These are phyloP conservation scores for Clonostachys chloroleuca DNA, from an alignment of 2,329 filamentous ascomycete species.

Conservation along the genomic window DNA sequence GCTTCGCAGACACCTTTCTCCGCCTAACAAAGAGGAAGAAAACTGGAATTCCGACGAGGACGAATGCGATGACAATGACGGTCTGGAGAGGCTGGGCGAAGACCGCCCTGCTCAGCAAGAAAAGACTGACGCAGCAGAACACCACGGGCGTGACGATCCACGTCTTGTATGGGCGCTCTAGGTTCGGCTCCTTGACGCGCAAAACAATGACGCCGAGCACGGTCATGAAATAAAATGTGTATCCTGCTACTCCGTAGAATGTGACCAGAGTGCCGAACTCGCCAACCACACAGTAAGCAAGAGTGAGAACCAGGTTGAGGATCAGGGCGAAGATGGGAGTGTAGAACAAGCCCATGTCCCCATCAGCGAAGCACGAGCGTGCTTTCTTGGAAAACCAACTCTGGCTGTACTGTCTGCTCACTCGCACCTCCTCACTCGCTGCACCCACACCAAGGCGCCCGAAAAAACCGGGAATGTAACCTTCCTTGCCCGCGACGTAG, in stretches of 20 bases:
- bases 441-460: slow-evolving; percentile 71
- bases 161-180: slow-evolving; percentile 88
- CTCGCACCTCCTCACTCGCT: slow-evolving; percentile 33
- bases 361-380: slow-evolving; percentile 66
- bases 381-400: slow-evolving; percentile 57
- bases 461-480: slow-evolving; percentile 82
- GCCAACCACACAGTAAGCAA: slow-evolving; percentile 76
- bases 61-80: slow-evolving; percentile 79
- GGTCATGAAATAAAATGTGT: slow-evolving; percentile 95
- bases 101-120: slow-evolving; percentile 81
- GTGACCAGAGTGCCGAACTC: slow-evolving; percentile 90
- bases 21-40: slow-evolving; percentile 83
- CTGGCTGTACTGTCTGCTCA: slow-evolving; percentile 16
- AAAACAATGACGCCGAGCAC: slow-evolving; percentile 91
- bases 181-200: slow-evolving; percentile 77
- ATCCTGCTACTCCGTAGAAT: slow-evolving; percentile 96
- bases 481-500: slow-evolving; percentile 92
- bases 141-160: slow-evolving; percentile 98
- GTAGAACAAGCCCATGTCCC: slow-evolving; percentile 76
- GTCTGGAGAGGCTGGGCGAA: slow-evolving; percentile 92
- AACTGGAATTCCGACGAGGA: slow-evolving; percentile 76
- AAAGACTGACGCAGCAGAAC: slow-evolving; percentile 96
- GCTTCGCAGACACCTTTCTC: slow-evolving; percentile 43
- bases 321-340: slow-evolving; percentile 91
- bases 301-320: slow-evolving; percentile 72